Percentiles rank a stretch among this genome's conserved stretches.
Evolutionary conservation across 2,329 filamentous ascomycete species (phyloP).

Genomic region (Arthrobotrys megalospora): DNA sequence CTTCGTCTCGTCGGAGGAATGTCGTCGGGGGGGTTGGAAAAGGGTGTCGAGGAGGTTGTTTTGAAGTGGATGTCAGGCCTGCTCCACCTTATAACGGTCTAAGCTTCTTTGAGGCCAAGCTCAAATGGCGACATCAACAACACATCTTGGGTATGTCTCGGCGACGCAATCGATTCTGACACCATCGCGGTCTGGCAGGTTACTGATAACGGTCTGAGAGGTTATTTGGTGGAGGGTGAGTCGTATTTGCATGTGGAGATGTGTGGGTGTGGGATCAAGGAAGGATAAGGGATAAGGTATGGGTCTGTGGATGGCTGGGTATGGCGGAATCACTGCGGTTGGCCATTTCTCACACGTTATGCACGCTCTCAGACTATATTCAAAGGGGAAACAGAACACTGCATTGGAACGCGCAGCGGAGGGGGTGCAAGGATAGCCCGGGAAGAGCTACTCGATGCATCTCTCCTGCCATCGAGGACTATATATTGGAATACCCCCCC

Average conservation of each 20-base stretch:
- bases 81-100: conserved; percentile 32
- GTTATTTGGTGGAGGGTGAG: conserved; percentile 27
- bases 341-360: conserved; percentile 19
- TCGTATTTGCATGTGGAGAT: conserved; percentile 27
- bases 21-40: conserved; percentile 22
- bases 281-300: conserved; percentile 12
- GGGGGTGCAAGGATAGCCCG: conserved; percentile 6
- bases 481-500: background rate
- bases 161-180: conserved; percentile 23
- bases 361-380: conserved; percentile 21
- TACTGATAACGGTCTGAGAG: conserved; percentile 26
- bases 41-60: conserved; percentile 15
- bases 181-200: conserved; percentile 24
- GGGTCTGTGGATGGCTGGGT: background rate
- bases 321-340: background rate
- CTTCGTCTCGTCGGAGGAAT: background rate
- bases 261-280: conserved; percentile 5
- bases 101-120: conserved; percentile 37
- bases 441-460: background rate
- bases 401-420: conserved; percentile 14
- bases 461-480: background rate
- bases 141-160: conserved; percentile 24
- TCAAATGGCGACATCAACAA: conserved; percentile 53
- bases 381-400: conserved; percentile 9
- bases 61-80: conserved; percentile 22